These are phyloP conservation scores for Candida labiduridarum DNA, from an alignment of 1,139 yeast species.

Conservation along the genomic window DNA sequence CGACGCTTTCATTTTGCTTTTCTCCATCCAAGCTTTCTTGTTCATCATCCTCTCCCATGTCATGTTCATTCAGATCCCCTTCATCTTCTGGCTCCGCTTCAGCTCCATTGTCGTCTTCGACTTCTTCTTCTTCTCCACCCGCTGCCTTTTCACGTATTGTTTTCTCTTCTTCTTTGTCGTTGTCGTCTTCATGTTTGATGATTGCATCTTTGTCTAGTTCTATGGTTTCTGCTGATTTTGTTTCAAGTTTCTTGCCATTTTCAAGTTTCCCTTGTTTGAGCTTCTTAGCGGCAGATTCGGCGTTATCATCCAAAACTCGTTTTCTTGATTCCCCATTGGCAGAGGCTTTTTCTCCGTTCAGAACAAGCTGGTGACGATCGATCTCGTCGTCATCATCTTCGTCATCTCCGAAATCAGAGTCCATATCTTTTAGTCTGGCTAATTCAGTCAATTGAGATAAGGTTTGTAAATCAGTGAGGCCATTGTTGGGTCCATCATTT, in stretches of 20 bases:
- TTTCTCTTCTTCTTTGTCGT: constrained; percentile 10
- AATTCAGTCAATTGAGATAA: constrained; percentile 44
- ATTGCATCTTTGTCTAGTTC: constrained; percentile 23
- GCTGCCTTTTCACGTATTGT: too few species aligned
- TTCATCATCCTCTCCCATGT: constrained; percentile 7
- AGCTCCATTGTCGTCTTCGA: constrained; percentile 16
- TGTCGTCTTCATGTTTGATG: constrained; percentile 28
- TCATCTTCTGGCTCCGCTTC: constrained; percentile 17
- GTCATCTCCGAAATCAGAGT: constrained; percentile 26
- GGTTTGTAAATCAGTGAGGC: constrained; percentile 40
- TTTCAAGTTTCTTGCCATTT: constrained; percentile 18
- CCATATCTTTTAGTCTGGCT: constrained; percentile 44
- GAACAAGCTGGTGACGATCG: constrained; percentile 5
- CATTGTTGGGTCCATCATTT: constrained; percentile 11
- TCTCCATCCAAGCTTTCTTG: background rate
- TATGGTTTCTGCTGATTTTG: constrained; percentile 18
- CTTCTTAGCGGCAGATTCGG: constrained; percentile 9
- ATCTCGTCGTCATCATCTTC: constrained; percentile 7
- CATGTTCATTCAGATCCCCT: constrained; percentile 9
- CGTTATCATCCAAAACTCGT: constrained; percentile 1
- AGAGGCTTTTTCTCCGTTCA: constrained; percentile 3
- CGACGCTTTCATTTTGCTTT: background rate
- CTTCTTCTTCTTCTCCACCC: constrained; percentile 9
- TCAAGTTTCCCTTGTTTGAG: constrained; percentile 10
- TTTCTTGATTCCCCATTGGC: constrained; percentile 8